Evolutionary conservation across 2,329 filamentous ascomycete species (phyloP).

Genomic region (Aspergillus glaucus): DNA sequence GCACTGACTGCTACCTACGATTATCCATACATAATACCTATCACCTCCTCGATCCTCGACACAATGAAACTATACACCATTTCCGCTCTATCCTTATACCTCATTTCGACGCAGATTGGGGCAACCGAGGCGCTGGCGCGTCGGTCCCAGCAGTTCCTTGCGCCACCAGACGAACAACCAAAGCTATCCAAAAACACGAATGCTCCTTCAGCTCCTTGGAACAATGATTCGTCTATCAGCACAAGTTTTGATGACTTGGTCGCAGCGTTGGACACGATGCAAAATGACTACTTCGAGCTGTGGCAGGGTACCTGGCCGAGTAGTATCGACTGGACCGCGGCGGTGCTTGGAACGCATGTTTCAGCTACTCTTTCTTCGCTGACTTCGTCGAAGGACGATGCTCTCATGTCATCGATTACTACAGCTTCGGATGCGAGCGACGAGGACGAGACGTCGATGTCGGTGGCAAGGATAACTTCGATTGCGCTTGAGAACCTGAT

Average conservation of each 20-base stretch:
- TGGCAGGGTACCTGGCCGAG: conserved; percentile 77
- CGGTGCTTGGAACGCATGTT: conserved; percentile 74
- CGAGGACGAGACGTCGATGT: background rate
- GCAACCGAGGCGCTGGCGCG: conserved; percentile 25
- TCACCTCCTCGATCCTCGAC: background rate
- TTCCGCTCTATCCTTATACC: conserved; percentile 16
- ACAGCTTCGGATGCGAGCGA: background rate
- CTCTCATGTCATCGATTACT: conserved; percentile 23
- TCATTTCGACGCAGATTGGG: conserved; percentile 14
- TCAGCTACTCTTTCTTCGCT: conserved; percentile 67
- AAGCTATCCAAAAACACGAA: background rate
- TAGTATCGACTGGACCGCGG: conserved; percentile 89
- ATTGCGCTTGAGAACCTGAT: conserved; percentile 68
- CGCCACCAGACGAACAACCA: conserved; percentile 1
- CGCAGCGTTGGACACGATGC: conserved; percentile 66
- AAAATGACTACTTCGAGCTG: conserved; percentile 68
- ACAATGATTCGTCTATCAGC: background rate
- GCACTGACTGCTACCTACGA: too few species aligned
- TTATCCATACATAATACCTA: background rate
- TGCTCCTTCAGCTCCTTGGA: background rate
- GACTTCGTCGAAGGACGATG: conserved; percentile 48
- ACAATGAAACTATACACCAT: conserved; percentile 8
- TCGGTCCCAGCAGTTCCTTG: conserved; percentile 20
- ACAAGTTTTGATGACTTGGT: conserved; percentile 42
- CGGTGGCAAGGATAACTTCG: conserved; percentile 7